Evolutionary conservation across 2,329 filamentous ascomycete genomes (phyloP), one percentile per base, ranked within the genome.

Genomic region (Triangularia setosa): DNA sequence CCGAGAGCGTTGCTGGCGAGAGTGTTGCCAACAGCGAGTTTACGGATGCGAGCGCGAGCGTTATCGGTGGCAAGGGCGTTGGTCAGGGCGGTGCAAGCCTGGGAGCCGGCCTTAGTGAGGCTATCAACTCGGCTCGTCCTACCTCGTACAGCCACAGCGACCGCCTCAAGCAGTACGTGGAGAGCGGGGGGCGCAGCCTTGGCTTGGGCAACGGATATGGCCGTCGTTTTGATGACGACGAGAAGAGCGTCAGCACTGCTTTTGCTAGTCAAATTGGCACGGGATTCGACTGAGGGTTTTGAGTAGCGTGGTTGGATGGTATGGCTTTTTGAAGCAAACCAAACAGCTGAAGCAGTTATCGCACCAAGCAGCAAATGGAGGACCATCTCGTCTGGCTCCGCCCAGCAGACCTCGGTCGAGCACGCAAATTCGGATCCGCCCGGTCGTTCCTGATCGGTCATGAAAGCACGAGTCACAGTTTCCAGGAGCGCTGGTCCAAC

Each of bases 161-260:
- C 74, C 92, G 95, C 57, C 84, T 99, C 67, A 96, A 95, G 79
- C 90, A 95, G 71, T 98, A 97, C 73, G 92, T 97, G 27, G 95
- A 98, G 77, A 92, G 89, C 70, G 90, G 89, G 65, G 88, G 89
- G 9, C 90, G 91, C 8, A 23, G 57, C 58, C 82, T 86, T 67
- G 87, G 87, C 54, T 83, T 82, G 27, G 82, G 84, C 68, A 91
- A 88, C 75, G 87, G 89, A 60, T 92, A 86, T 73, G 88, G 86
- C 61, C 90, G 89, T 72, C 83, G 82, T 60, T 87, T 90, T 67
- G 95, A 99, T 70, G 95, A 99, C 70, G 95, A 98, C 75, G 92
- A 95, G 73, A 92, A 95, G 79, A 98, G 94, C 78, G 87, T 98
- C 73, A 97, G 92, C 74, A 98, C 95, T 60, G 93, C 93, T 58